These are phyloP conservation scores for Cercospora sojina DNA, from an alignment of 2,329 filamentous ascomycete genomes.

Conservation along the genomic window DNA sequence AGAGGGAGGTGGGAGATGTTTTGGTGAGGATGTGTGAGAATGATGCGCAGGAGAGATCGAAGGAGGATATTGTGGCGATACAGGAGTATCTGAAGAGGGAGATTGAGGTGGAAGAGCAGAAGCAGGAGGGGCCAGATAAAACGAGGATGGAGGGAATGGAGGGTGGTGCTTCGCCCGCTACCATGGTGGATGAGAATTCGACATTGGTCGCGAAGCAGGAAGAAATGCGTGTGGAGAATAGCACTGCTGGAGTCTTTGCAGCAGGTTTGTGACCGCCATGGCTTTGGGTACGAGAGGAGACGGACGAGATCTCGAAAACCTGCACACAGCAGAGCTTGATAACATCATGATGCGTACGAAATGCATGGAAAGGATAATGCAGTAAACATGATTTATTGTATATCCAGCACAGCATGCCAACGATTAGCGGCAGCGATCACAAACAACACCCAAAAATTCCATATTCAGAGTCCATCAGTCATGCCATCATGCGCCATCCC, in stretches of 20 bases:
- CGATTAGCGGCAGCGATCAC: conserved; percentile 29
- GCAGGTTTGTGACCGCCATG: too few relatives aligned
- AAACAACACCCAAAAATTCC: conserved; percentile 14
- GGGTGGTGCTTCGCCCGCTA: background rate
- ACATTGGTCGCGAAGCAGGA: background rate
- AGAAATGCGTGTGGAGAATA: too few relatives aligned
- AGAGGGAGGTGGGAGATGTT: background rate
- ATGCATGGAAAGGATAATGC: background rate
- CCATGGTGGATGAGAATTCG: background rate
- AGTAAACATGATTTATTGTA: conserved; percentile 14
- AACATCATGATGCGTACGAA: background rate
- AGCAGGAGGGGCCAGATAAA: background rate
- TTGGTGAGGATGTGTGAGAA: conserved; percentile 2
- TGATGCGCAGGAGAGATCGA: background rate
- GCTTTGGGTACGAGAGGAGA: too few relatives aligned
- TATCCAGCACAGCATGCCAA: conserved; percentile 26
- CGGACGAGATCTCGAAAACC: background rate
- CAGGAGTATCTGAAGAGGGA: background rate
- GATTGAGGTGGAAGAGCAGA: background rate
- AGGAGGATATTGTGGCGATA: background rate
- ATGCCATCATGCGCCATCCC: conserved; percentile 20
- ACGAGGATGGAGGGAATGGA: background rate
- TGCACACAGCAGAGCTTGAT: background rate
- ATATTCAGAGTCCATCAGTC: conserved; percentile 16
- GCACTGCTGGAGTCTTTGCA: too few relatives aligned